A percentile compares a stretch with the other conserved stretches of the same genome.
Conservation (phyloP, 208 protist species). For the Wallacemonas sp. region DNA sequence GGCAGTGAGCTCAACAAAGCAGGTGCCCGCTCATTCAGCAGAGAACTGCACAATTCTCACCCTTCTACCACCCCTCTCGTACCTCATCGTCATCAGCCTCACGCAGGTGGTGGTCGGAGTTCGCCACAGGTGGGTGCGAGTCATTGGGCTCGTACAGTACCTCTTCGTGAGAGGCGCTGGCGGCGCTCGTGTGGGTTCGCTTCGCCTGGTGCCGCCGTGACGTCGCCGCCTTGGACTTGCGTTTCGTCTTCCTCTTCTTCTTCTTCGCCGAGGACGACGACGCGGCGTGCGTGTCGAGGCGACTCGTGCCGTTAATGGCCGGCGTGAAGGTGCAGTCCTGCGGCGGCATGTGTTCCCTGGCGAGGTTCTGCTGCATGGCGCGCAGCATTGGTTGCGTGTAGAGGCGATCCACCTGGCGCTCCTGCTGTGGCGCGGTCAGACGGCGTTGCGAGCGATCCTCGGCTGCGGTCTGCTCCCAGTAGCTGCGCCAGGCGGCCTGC, state of each 20-base stretch:
- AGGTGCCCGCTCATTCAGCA: neutral
- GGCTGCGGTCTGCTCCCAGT: slow-evolving; percentile 15
- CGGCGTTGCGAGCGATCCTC: slow-evolving; percentile 9
- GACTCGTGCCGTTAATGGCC: slow-evolving; percentile 29
- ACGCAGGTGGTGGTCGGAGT: too few relatives aligned
- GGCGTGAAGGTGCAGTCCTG: slow-evolving; percentile 36
- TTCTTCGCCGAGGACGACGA: neutral
- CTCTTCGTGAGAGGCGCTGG: too few relatives aligned
- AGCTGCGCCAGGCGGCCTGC: slow-evolving; percentile 17
- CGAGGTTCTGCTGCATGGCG: slow-evolving; percentile 14
- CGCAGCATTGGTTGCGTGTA: slow-evolving; percentile 30
- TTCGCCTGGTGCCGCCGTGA: too few relatives aligned
- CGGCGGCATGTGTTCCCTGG: neutral
- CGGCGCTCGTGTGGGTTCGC: too few relatives aligned
- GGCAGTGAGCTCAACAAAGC: neutral
- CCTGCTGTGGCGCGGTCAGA: slow-evolving; percentile 17
- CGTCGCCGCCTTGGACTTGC: too few relatives aligned
- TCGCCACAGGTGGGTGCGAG: too few relatives aligned
- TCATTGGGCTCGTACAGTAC: too few relatives aligned
- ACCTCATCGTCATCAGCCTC: too few relatives aligned
- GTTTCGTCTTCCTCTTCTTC: neutral
- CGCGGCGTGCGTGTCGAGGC: neutral
- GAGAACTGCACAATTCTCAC: too few relatives aligned
- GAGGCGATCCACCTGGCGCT: slow-evolving; percentile 27
- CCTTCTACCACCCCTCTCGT: too few relatives aligned